Conservation (phyloP, 1,284 basidiomycete species). For the Acaromyces ingoldii region DNA sequence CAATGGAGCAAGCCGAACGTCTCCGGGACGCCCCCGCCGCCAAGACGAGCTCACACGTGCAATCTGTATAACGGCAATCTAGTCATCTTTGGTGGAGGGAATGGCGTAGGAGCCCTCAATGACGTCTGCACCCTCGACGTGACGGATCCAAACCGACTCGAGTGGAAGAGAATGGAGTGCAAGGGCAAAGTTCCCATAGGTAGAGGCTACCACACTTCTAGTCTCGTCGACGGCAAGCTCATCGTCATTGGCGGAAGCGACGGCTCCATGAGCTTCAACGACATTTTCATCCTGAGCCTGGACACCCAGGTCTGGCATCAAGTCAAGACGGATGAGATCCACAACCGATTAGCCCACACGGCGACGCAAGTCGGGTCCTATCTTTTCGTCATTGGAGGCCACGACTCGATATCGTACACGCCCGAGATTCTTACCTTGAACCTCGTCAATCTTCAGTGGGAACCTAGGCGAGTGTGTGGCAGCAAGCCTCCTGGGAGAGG, state of each 20-base stretch:
- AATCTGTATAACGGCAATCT: conserved; percentile 69
- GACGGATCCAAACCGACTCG: conserved; percentile 57
- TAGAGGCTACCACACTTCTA: conserved; percentile 85
- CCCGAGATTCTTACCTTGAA: conserved; percentile 79
- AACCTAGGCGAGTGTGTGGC: conserved; percentile 63
- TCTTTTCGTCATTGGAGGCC: conserved; percentile 81
- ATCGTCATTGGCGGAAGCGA: conserved; percentile 68
- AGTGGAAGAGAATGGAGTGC: conserved; percentile 58
- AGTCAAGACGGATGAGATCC: conserved; percentile 58
- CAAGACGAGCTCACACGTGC: conserved; percentile 79
- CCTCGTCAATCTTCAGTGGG: conserved; percentile 67
- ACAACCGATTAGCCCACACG: conserved; percentile 76
- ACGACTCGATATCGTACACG: conserved; percentile 72
- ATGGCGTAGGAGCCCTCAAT: conserved; percentile 78
- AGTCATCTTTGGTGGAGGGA: conserved; percentile 86
- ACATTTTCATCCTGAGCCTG: conserved; percentile 79
- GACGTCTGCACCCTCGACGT: conserved; percentile 84
- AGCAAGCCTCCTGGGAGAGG: conserved; percentile 67
- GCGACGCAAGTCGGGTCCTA: conserved; percentile 89
- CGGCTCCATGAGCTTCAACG: conserved; percentile 65
- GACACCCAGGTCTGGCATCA: conserved; percentile 69
- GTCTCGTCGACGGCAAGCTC: conserved; percentile 77
- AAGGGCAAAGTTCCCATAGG: conserved; percentile 55
- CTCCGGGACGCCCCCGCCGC: conserved; percentile 56
- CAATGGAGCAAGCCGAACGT: conserved; percentile 31